Conservation (phyloP, 441 rosid species). For the Brassica hybrid region DNA sequence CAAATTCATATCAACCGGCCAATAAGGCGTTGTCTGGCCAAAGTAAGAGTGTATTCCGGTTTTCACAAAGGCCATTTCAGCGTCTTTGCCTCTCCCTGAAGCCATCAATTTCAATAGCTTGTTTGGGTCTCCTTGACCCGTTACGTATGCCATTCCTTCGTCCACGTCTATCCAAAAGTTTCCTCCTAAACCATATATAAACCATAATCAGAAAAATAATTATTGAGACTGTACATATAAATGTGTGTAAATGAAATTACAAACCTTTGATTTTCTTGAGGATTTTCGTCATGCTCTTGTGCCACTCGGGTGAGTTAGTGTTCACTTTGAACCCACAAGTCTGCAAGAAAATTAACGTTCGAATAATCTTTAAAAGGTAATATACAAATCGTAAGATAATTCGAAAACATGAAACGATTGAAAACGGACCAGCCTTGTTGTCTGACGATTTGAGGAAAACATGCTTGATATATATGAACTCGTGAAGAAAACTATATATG, state of each 20-base stretch:
- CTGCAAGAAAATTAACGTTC: conserved; percentile 32
- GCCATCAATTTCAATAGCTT: conserved; percentile 41
- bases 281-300: conserved; percentile 42
- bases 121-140: conserved; percentile 39
- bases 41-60: conserved; percentile 18
- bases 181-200: conserved; percentile 27
- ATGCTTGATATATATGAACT: conserved; percentile 14
- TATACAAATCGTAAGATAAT: neutral
- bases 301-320: conserved; percentile 37
- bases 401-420: neutral
- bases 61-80: conserved; percentile 39
- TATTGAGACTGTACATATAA: neutral
- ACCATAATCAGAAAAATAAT: neutral
- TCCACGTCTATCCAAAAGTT: conserved; percentile 23
- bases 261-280: conserved; percentile 39
- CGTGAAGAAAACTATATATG: neutral
- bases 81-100: conserved; percentile 32
- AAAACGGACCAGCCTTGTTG: conserved; percentile 38
- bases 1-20: neutral
- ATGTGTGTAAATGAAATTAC: neutral
- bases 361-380: neutral
- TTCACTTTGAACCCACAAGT: conserved; percentile 43
- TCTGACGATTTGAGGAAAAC: conserved; percentile 25
- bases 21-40: conserved; percentile 23
- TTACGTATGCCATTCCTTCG: conserved; percentile 28